These are phyloP conservation scores for Halocafeteria seosinensis DNA, from an alignment of 108 stramenopile species.

Conservation along the genomic window DNA sequence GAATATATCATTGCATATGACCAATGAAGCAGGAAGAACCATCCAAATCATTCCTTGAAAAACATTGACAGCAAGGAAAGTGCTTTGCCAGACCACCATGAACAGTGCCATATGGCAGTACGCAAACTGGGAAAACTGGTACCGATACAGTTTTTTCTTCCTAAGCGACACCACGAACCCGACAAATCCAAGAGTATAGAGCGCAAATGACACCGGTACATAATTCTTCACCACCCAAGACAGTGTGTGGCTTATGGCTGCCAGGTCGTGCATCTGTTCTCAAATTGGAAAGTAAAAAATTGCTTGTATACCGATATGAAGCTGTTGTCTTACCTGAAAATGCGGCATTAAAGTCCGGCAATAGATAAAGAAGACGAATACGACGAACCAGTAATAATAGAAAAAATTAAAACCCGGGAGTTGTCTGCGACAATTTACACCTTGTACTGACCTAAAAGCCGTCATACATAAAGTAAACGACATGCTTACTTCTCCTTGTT, in stretches of 20 bases:
- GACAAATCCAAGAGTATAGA: constrained; percentile 7
- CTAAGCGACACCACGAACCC: constrained; percentile 17
- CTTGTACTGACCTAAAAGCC: too few species aligned
- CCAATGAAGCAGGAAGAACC: constrained; percentile 66
- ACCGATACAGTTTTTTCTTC: constrained; percentile 22
- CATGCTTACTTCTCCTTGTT: too few species aligned
- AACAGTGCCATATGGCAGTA: constrained; percentile 28
- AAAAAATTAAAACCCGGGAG: constrained; percentile 8
- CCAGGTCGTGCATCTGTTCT: too few species aligned
- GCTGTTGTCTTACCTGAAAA: too few species aligned
- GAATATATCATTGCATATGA: constrained; percentile 83
- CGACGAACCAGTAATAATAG: constrained; percentile 14
- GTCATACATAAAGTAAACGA: too few species aligned
- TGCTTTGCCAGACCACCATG: constrained; percentile 26
- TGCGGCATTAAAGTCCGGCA: neutral
- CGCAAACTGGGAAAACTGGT: constrained; percentile 17
- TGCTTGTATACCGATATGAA: neutral
- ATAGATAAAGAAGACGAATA: neutral
- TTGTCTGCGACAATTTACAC: too few species aligned
- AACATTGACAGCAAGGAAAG: constrained; percentile 76
- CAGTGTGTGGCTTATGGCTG: too few species aligned
- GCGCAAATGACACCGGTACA: neutral
- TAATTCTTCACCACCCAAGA: constrained; percentile 6
- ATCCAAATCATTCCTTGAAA: constrained; percentile 97
- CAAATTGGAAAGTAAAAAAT: neutral